Conservation (phyloP, 768 basidiomycete species). For the Tulasnella sp. region DNA sequence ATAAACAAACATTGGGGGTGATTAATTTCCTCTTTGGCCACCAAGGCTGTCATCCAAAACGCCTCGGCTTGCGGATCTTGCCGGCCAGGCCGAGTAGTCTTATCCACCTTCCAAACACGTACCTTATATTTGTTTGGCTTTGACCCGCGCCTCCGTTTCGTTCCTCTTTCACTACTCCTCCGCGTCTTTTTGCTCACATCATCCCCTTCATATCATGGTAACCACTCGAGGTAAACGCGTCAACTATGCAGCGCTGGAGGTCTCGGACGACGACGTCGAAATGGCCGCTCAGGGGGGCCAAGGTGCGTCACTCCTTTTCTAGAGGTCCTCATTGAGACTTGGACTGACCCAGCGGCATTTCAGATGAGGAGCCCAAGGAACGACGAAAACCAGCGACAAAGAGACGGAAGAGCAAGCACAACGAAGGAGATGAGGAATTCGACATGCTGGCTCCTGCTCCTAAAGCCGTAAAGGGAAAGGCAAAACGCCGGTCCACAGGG, state of each 20-base stretch:
- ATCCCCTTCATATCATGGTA: background rate
- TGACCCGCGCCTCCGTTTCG: background rate
- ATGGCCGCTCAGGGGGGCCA: background rate
- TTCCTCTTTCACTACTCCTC: background rate
- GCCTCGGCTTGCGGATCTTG: background rate
- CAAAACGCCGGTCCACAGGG: background rate
- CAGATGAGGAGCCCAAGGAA: background rate
- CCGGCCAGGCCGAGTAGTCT: background rate
- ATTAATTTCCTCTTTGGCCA: no score
- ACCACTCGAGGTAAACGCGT: constrained; percentile 11
- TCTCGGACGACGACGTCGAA: background rate
- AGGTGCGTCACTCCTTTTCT: background rate
- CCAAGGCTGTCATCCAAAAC: no score
- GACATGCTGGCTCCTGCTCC: background rate
- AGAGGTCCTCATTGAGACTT: background rate
- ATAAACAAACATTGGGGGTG: no score
- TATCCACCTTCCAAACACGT: background rate
- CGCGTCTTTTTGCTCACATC: background rate
- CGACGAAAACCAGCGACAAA: background rate
- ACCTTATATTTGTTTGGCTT: background rate
- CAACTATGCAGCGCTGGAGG: background rate
- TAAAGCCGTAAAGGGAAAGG: constrained; percentile 4
- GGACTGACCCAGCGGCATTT: background rate
- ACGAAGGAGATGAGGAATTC: background rate
- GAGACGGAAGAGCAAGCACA: background rate